phyloP scores from a whole-genome alignment of 2,329 filamentous ascomycete genomes.

The Periconia sp. region DNA sequence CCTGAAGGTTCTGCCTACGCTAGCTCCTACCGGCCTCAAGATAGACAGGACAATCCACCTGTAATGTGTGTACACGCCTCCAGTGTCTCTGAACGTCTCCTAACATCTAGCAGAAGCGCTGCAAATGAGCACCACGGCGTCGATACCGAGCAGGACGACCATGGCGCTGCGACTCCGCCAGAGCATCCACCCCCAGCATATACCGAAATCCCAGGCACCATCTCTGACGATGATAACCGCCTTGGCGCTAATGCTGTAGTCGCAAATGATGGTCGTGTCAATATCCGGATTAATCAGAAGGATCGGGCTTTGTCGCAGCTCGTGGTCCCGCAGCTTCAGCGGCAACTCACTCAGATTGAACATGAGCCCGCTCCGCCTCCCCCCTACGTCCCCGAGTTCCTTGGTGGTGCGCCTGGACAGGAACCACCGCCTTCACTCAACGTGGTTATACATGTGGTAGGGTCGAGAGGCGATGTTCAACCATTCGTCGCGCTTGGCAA shows the following conservation, averaged over 20 bases:
- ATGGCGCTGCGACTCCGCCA: conserved; percentile 16
- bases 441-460: conserved; percentile 57
- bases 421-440: conserved; percentile 56
- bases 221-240: conserved; percentile 44
- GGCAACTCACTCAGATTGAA: conserved; percentile 47
- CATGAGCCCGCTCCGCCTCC: conserved; percentile 65
- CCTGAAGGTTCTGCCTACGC: conserved; percentile 34
- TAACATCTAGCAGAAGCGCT: conserved; percentile 20
- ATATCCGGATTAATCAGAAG: conserved; percentile 49
- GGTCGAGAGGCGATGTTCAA: conserved; percentile 57
- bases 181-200: conserved; percentile 47
- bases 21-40: conserved; percentile 33
- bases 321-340: conserved; percentile 46
- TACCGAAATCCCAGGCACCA: conserved; percentile 48
- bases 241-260: conserved; percentile 54
- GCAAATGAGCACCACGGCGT: conserved; percentile 19
- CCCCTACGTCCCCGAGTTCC: conserved; percentile 74
- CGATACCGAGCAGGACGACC: conserved; percentile 19
- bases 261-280: conserved; percentile 47
- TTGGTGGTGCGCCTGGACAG: conserved; percentile 69
- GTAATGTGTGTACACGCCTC: conserved; percentile 13
- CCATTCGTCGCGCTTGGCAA: conserved; percentile 58
- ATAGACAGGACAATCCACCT: conserved; percentile 19
- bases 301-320: conserved; percentile 42
- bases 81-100: conserved; percentile 2